phyloP scores from a whole-genome alignment of 208 protist genomes.

The Leishmania guyanensis region DNA sequence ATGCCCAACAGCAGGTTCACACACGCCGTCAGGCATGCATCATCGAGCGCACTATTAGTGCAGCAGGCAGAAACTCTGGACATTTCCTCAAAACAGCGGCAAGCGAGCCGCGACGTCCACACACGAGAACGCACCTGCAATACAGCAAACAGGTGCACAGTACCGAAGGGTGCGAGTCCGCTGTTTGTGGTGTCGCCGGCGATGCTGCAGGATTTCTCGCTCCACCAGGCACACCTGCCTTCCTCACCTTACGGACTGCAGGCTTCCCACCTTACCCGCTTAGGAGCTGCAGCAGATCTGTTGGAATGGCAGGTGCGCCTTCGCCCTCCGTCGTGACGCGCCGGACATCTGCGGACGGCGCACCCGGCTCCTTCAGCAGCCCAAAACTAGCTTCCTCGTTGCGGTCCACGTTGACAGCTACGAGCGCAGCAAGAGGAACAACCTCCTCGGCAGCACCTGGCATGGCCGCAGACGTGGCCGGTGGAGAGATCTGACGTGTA shows the following conservation, averaged over 20 bases:
- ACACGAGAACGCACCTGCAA: neutral
- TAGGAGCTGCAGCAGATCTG: conserved; percentile 77
- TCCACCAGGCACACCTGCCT: neutral
- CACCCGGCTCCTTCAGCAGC: conserved; percentile 74
- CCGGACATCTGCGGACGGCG: conserved; percentile 50
- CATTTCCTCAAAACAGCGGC: neutral
- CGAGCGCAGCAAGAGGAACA: conserved; percentile 67
- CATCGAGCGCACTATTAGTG: neutral
- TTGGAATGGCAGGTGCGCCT: conserved; percentile 67
- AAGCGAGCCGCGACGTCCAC: neutral
- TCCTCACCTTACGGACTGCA: neutral
- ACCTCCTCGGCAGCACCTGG: conserved; percentile 43
- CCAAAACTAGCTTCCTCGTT: conserved; percentile 63
- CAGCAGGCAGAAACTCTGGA: neutral
- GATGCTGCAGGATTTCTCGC: neutral
- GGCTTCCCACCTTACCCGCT: conserved; percentile 34
- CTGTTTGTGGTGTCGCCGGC: neutral
- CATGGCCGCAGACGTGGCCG: conserved; percentile 3
- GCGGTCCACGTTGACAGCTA: conserved; percentile 60
- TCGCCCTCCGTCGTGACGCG: conserved; percentile 76
- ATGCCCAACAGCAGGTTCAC: neutral
- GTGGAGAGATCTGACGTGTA: neutral
- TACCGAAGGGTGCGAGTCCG: neutral
- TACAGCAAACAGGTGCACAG: neutral
- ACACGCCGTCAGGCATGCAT: neutral